Conservation (phyloP, 257 asterid genomes). For the Nicotiana attenuata region DNA sequence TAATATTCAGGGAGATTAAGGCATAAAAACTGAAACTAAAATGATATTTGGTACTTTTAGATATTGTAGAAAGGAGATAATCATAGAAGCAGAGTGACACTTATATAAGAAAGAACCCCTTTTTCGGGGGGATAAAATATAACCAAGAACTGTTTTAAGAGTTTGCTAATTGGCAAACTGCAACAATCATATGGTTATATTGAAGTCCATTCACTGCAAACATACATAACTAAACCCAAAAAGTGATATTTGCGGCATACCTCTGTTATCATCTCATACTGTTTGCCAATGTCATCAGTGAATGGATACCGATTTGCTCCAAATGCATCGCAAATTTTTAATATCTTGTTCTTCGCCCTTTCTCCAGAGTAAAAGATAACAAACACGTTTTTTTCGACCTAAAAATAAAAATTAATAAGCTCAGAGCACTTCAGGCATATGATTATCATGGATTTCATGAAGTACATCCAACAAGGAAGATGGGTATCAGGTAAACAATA, state of each 20-base stretch:
- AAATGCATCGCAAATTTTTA: slow-evolving; percentile 62
- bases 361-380: slow-evolving; percentile 61
- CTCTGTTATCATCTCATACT: slow-evolving; percentile 47
- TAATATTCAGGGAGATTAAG: not conserved
- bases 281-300: slow-evolving; percentile 44
- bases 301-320: slow-evolving; percentile 67
- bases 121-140: not conserved
- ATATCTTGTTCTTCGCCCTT: slow-evolving; percentile 48
- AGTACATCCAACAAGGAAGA: not conserved
- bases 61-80: not conserved
- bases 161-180: not conserved
- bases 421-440: not conserved
- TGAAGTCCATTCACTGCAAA: not conserved
- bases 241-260: slow-evolving; percentile 23
- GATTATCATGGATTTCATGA: not conserved
- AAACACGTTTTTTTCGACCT: slow-evolving; percentile 61
- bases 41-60: not conserved
- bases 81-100: not conserved
- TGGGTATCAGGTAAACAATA: not conserved
- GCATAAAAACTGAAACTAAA: not conserved
- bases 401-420: slow-evolving; percentile 16
- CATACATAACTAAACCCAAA: not conserved
- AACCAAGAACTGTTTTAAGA: slow-evolving; percentile 1
- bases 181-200: not conserved
- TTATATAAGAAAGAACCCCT: not conserved